Evolutionary conservation across 495 filamentous ascomycete genomes (phyloP).

Genomic region (Neurospora sp.): DNA sequence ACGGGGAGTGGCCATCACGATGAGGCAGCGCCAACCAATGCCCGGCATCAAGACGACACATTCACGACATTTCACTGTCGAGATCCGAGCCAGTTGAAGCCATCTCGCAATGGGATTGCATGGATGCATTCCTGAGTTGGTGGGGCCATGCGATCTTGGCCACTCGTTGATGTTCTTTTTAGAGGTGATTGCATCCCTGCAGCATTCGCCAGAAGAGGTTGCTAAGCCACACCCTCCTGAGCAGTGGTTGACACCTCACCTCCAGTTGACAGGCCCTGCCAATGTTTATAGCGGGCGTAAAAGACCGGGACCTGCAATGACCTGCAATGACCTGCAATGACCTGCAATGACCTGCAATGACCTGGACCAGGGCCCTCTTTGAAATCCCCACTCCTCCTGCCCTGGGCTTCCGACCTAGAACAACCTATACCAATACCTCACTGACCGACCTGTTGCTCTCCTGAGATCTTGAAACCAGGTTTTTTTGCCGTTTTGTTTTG

Average conservation of each 20-base stretch:
- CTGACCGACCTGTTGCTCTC: constrained; percentile 6
- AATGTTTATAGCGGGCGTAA: background rate
- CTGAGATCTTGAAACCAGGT: constrained; percentile 17
- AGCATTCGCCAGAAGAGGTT: background rate
- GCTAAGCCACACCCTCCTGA: background rate
- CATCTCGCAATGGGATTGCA: background rate
- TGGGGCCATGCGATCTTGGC: background rate
- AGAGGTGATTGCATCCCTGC: background rate
- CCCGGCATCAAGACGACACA: background rate
- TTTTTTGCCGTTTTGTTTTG: constrained; percentile 13
- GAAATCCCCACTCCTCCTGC: background rate
- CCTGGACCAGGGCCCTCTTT: background rate
- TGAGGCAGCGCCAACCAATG: background rate
- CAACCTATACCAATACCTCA: background rate
- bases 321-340: no score
- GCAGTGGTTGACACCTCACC: background rate
- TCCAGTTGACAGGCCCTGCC: background rate
- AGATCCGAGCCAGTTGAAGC: background rate
- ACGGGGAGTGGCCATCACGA: background rate
- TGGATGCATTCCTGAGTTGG: background rate
- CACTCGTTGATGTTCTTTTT: background rate
- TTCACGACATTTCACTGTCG: background rate
- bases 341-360: background rate
- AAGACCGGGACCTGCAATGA: background rate
- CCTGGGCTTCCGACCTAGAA: background rate